phyloP scores from a whole-genome alignment of 139 green algal genomes.

The Closterium sp. region DNA sequence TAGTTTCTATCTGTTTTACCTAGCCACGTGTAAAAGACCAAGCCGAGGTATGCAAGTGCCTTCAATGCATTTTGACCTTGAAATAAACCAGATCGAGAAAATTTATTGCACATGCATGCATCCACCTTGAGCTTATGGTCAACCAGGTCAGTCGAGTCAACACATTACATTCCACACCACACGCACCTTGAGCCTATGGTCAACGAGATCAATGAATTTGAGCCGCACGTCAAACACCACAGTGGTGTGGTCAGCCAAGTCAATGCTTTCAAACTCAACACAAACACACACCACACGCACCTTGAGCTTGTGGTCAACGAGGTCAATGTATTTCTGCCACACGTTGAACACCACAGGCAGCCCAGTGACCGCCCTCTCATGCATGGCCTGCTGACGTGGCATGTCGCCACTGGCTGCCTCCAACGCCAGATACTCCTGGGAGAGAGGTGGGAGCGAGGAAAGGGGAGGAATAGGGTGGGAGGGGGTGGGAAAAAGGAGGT shows the following conservation, averaged over 20 bases:
- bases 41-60: too few species aligned
- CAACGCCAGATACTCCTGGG: slow-evolving; percentile 40
- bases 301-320: slow-evolving; percentile 35
- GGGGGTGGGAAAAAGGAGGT: too few species aligned
- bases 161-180: background rate
- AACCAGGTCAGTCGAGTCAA: background rate
- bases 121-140: background rate
- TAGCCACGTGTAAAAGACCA: too few species aligned
- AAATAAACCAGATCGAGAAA: too few species aligned
- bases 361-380: slow-evolving; percentile 39
- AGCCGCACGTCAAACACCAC: background rate
- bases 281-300: background rate
- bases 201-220: background rate
- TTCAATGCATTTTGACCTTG: too few species aligned
- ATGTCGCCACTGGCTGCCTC: slow-evolving; percentile 7
- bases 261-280: background rate
- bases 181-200: background rate
- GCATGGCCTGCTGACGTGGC: slow-evolving; percentile 48
- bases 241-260: background rate
- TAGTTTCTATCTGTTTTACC: too few species aligned
- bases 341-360: slow-evolving; percentile 50
- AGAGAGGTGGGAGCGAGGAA: background rate
- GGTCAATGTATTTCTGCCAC: slow-evolving; percentile 49
- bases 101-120: too few species aligned
- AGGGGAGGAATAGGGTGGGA: too few species aligned